phyloP scores from a whole-genome alignment of 106 monocot genomes.

The Allium cepa region DNA sequence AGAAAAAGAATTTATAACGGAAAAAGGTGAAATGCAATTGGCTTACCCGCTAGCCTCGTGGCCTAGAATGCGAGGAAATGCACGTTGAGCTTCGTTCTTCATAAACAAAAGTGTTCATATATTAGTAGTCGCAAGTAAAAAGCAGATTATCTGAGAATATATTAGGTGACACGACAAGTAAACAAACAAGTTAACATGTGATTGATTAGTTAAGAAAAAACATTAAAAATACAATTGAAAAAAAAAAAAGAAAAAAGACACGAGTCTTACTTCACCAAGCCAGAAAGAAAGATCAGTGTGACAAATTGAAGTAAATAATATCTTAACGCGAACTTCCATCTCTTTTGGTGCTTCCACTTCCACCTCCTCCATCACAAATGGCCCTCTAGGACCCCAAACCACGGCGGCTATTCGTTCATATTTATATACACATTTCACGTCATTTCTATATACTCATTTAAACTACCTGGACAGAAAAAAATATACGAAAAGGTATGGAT shows the following conservation, averaged over 20 bases:
- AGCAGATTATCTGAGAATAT: too few relatives aligned
- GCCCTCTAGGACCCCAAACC: slow-evolving; percentile 42
- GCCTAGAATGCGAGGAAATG: slow-evolving; percentile 62
- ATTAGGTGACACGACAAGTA: too few relatives aligned
- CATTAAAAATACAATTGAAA: too few relatives aligned
- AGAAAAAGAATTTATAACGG: too few relatives aligned
- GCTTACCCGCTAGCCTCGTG: slow-evolving; percentile 73
- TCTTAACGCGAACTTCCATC: slow-evolving; percentile 60
- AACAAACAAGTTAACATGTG: too few relatives aligned
- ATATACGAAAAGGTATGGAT: not conserved
- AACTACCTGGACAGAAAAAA: not conserved
- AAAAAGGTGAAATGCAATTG: not conserved
- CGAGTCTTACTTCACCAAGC: slow-evolving; percentile 39
- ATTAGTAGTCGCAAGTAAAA: not conserved
- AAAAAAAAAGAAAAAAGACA: not conserved
- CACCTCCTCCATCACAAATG: slow-evolving; percentile 56
- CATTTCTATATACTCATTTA: not conserved
- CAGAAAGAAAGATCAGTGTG: slow-evolving; percentile 68
- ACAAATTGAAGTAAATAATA: slow-evolving; percentile 72
- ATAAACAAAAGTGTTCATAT: not conserved
- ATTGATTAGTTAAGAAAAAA: too few relatives aligned
- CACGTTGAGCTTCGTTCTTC: slow-evolving; percentile 45
- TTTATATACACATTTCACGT: too few relatives aligned
- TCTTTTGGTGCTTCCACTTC: slow-evolving; percentile 45
- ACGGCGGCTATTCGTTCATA: slow-evolving; percentile 36